Evolutionary conservation across 495 filamentous ascomycete species (phyloP).

Genomic region (Oidiodendron maius): DNA sequence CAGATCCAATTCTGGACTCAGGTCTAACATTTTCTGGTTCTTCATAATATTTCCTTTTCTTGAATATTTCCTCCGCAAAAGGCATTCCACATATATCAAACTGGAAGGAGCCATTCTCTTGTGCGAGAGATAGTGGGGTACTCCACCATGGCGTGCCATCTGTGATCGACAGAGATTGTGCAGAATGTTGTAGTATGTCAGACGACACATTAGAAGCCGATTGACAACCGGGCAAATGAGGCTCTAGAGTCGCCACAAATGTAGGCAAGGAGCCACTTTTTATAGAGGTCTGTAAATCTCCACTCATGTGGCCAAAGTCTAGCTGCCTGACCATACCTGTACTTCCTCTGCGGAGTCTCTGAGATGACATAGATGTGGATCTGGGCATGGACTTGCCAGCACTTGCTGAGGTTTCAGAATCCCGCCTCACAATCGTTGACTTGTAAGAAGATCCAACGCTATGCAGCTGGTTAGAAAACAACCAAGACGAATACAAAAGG

Average conservation of each 20-base stretch:
- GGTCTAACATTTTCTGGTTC: not conserved
- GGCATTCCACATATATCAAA: conserved; percentile 16
- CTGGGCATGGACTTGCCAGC: not conserved
- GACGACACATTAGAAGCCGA: not conserved
- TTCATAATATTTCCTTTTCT: conserved; percentile 14
- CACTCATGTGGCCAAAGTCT: conserved; percentile 19
- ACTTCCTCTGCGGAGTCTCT: conserved; percentile 15
- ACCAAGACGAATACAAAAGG: too few species aligned
- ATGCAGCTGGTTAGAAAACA: not conserved
- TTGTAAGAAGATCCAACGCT: conserved; percentile 12
- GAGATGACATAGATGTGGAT: not conserved
- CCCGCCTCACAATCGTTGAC: not conserved
- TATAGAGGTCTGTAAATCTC: conserved; percentile 15
- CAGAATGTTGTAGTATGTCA: not conserved
- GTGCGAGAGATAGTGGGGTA: not conserved
- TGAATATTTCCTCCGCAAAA: conserved; percentile 9
- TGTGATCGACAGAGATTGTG: not conserved
- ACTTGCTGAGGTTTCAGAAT: not conserved
- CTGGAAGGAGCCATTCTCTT: conserved; percentile 8
- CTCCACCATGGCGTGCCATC: not conserved
- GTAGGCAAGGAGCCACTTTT: conserved; percentile 29
- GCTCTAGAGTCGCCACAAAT: conserved; percentile 14
- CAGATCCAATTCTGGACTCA: too few species aligned
- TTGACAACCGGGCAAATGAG: not conserved
- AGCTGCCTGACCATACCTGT: conserved; percentile 26